phyloP scores from a whole-genome alignment of 2,329 filamentous ascomycete genomes.

The Trichoderma afroharzianum region DNA sequence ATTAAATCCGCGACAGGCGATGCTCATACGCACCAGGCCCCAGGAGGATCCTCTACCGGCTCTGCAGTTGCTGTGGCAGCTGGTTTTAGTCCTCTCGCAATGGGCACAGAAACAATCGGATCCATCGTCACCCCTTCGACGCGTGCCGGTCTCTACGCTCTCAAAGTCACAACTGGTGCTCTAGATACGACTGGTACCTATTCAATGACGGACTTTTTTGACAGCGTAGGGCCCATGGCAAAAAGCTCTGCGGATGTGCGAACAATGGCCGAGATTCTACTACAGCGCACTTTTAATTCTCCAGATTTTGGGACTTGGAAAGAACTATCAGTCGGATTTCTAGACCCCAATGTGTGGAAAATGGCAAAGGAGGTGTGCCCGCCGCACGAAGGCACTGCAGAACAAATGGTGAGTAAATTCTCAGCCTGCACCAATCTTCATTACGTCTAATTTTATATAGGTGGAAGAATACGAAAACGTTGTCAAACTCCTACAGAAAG shows the following conservation, averaged over 20 bases:
- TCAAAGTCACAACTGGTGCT: slow-evolving; percentile 26
- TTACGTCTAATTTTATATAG: background rate
- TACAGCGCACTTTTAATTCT: background rate
- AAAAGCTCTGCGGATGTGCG: slow-evolving; percentile 22
- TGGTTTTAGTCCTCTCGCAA: slow-evolving; percentile 30
- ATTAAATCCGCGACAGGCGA: background rate
- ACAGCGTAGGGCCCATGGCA: slow-evolving; percentile 27
- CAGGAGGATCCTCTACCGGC: slow-evolving; percentile 33
- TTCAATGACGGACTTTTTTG: slow-evolving; percentile 25
- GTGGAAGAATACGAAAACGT: background rate
- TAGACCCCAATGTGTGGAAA: slow-evolving; percentile 17
- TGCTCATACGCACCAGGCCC: slow-evolving; percentile 21
- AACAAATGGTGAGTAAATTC: slow-evolving; percentile 18
- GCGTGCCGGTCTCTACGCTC: slow-evolving; percentile 25
- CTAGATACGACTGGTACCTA: slow-evolving; percentile 19
- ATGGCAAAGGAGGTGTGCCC: slow-evolving; percentile 17
- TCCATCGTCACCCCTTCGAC: slow-evolving; percentile 26
- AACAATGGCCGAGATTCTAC: slow-evolving; percentile 8
- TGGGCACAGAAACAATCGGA: slow-evolving; percentile 33
- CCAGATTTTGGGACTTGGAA: slow-evolving; percentile 13
- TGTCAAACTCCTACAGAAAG: background rate
- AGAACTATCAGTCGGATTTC: slow-evolving; percentile 14
- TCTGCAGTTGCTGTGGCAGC: slow-evolving; percentile 33
- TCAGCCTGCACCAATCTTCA: rapidly evolving
- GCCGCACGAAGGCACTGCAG: slow-evolving; percentile 14